A percentile compares a stretch with the other conserved stretches of the same genome.
phyloP scores from a whole-genome alignment of 140 eudicot genomes.

The Oenanthe javanica region DNA sequence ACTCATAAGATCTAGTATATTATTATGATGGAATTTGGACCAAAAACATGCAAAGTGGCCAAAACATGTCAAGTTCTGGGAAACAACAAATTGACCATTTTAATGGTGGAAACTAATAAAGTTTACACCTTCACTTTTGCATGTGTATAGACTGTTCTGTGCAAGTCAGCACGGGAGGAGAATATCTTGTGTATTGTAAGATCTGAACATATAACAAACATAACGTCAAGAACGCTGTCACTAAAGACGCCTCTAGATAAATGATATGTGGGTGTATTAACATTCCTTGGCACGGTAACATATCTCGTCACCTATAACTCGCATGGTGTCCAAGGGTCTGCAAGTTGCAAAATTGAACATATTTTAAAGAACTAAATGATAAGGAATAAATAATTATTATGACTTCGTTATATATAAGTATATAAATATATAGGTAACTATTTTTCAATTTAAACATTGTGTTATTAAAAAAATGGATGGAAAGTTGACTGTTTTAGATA shows the following conservation, averaged over 20 bases:
- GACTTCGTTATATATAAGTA: background rate
- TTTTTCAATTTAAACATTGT: background rate
- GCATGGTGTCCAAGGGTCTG: slow-evolving; percentile 65
- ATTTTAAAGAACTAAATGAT: background rate
- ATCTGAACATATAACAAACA: slow-evolving; percentile 37
- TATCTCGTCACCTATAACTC: slow-evolving; percentile 30
- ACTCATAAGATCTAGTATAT: background rate
- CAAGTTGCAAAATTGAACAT: slow-evolving; percentile 16
- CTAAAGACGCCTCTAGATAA: background rate
- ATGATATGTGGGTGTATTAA: slow-evolving; percentile 28
- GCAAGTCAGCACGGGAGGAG: slow-evolving; percentile 63
- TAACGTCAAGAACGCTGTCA: slow-evolving; percentile 9
- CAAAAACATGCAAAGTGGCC: background rate
- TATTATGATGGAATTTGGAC: background rate
- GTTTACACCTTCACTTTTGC: slow-evolving; percentile 78
- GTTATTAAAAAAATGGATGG: background rate
- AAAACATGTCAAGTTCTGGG: background rate
- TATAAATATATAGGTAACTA: background rate
- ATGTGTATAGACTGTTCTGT: slow-evolving; percentile 25
- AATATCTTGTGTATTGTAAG: slow-evolving; percentile 77
- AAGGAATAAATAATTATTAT: background rate
- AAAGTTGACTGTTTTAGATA: background rate
- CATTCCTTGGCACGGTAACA: slow-evolving; percentile 94
- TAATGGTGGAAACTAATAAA: background rate
- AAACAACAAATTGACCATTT: background rate